phyloP scores from a whole-genome alignment of 164 flowering plant species.

The Tetrastigma voinierianum region DNA sequence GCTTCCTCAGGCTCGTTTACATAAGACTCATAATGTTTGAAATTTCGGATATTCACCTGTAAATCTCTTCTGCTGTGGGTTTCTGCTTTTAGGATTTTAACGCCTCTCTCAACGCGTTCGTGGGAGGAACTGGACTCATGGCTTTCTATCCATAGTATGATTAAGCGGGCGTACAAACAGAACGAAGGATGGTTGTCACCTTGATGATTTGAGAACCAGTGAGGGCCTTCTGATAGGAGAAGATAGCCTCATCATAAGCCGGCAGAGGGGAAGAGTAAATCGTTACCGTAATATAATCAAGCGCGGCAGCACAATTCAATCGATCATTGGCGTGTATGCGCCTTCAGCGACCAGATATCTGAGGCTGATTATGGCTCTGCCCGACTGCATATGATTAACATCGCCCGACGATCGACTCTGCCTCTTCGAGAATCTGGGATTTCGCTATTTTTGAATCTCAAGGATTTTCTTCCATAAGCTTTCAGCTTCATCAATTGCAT shows the following conservation, averaged over 20 bases:
- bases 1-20: conserved; percentile 95
- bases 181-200: conserved; percentile 91
- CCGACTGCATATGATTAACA: conserved; percentile 92
- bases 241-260: conserved; percentile 95
- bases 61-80: conserved; percentile 86
- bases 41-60: conserved; percentile 75
- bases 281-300: too few species aligned
- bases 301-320: too few species aligned
- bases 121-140: conserved; percentile 90
- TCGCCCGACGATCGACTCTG: conserved; percentile 93
- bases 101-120: conserved; percentile 77
- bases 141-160: conserved; percentile 84
- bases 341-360: conserved; percentile 97
- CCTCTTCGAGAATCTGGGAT: conserved; percentile 94
- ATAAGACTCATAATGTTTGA: conserved; percentile 85
- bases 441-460: conserved; percentile 88
- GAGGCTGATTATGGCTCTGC: conserved; percentile 92
- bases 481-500: conserved; percentile 95
- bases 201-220: conserved; percentile 92
- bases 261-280: conserved; percentile 78
- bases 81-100: conserved; percentile 98
- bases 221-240: conserved; percentile 97
- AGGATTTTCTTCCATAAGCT: conserved; percentile 80
- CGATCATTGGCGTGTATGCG: conserved; percentile 92
- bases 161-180: conserved; percentile 94